Base-by-base conservation (phyloP, 768 basidiomycete genomes). In the Dioszegia crocea region DNA sequence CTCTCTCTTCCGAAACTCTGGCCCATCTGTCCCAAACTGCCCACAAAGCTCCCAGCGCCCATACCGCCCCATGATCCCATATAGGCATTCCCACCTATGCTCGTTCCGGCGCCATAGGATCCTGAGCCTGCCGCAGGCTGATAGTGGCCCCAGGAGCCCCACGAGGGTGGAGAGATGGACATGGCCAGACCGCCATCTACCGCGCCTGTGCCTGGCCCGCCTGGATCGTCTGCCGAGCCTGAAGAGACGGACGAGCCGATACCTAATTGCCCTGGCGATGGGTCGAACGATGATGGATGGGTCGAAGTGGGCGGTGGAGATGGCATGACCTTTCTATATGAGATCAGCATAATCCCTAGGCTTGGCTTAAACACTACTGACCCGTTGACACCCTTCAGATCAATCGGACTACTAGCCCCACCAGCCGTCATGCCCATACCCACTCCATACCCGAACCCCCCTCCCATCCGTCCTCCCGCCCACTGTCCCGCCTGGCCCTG, bases 81-180 rank as follows among this genome's bases (percentile, higher is more conserved):
- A 31, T 31, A 36, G 4, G 21, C 44, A 23, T 45, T 45, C 9
- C 52, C 52, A 38, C 38, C 16, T n/a, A 27, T 4, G 8, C 6
- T 31, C 27, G 4, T 5, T 17, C 26, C 46, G 23, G 31, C 49
- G 4, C 26, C 27, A 16, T 29, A 31, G 17, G 47, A 48, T 19
- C 47, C 49, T n/a, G 8, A 9, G 8, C 33, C 33, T 14, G 33
- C 33, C 14, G 33, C 16, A 17, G 26, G n/a, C 10, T 30, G 27
- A 10, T 30, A 29, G 3, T 40, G 31, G 31, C 60, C 60, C 19
- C 52, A 33, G 17, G 60, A 46, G 4, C 52, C 64, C 68, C 68
- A 67, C 51, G 61, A 54, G 3, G 68, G 68, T 4, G 68, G 68
- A 3, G 68, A 70, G 9, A 70, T 64, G 27, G 62, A 64, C 68